phyloP scores from a whole-genome alignment of 805 yeast genomes.

The Candida namnaoensis region DNA sequence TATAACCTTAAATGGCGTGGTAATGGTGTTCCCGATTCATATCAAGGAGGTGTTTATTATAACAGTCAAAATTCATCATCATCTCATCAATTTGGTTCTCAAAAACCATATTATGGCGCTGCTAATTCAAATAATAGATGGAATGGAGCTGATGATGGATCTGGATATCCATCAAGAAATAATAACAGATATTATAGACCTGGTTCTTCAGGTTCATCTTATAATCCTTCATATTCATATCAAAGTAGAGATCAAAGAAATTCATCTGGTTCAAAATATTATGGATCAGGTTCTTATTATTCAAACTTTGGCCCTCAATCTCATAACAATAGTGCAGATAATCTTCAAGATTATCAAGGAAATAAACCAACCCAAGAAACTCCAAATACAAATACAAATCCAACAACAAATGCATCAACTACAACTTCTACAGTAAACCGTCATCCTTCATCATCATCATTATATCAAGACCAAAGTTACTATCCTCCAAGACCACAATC shows the following conservation, averaged over 20 bases:
- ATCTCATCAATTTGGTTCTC: background rate
- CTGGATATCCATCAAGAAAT: background rate
- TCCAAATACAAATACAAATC: too few relatives aligned
- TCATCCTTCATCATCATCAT: too few relatives aligned
- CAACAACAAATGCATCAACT: too few relatives aligned
- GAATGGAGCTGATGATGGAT: background rate
- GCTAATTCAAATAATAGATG: too few relatives aligned
- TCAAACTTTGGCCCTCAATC: background rate
- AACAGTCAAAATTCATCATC: background rate
- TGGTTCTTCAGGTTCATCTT: conserved; percentile 4
- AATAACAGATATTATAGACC: background rate
- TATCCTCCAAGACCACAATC: too few relatives aligned
- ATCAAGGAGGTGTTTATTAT: background rate
- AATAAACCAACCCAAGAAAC: background rate
- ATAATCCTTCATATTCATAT: conserved; percentile 2
- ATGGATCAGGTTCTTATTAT: background rate
- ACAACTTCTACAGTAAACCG: too few relatives aligned
- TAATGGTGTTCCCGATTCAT: background rate
- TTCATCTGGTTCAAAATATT: too few relatives aligned
- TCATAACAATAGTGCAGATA: too few relatives aligned
- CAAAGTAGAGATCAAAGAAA: background rate
- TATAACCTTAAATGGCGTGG: background rate
- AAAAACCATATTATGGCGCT: background rate
- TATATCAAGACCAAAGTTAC: background rate
- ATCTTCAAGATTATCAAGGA: background rate